Base-by-base conservation (phyloP, 2,329 filamentous ascomycete genomes). In the Hirsutella rhossiliensis region DNA sequence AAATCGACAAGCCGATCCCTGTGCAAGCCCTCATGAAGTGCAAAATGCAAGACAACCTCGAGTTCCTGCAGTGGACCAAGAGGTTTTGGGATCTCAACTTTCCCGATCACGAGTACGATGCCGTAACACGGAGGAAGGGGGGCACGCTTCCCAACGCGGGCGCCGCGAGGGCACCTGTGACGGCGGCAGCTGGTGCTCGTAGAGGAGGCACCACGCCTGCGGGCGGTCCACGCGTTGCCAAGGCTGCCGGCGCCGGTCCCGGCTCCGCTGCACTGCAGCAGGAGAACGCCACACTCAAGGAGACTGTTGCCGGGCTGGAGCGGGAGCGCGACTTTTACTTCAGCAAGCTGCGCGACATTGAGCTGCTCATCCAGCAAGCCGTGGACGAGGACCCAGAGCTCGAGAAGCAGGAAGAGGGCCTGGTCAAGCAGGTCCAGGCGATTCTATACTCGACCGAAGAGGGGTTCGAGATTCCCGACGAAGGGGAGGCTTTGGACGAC, bases 1-100 rank as follows among this genome's bases (percentile, higher is more conserved):
- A 80, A 51, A 76, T 98, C 69, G 89, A 97, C 57, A 88, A 88
- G 62, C 83, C 84, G 27, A 82, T 98, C 55, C 87, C 87, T 47
- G 87, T 97, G 62, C 80, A 95, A 64, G 73, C 76, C 46, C 80
- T 98, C 47, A 79, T 92, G 57, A 98, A 97, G 67, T 98, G 92
- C 75, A 96, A 95, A 74, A 98, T 98, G 90, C 92, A 98, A 75
- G 92, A 98, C 67, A 98, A 98, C 71, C 84, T 98, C 56, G 92
- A 97, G 62, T 98, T 98, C 64, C 74, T 98, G 48, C 92, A 98
- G 69, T 98, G 88, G 84, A 82, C 82, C 47, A 98, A 98, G 77
- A 75, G 77, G 55, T 96, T 88, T 72, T 98, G 92, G 92, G 92
- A 98, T 60, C 87, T 96, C 62, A 88, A 96, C 73, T 98, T 87